Evolutionary conservation across 129 eudicot genomes (phyloP).

Genomic region (Flaveria robusta): DNA sequence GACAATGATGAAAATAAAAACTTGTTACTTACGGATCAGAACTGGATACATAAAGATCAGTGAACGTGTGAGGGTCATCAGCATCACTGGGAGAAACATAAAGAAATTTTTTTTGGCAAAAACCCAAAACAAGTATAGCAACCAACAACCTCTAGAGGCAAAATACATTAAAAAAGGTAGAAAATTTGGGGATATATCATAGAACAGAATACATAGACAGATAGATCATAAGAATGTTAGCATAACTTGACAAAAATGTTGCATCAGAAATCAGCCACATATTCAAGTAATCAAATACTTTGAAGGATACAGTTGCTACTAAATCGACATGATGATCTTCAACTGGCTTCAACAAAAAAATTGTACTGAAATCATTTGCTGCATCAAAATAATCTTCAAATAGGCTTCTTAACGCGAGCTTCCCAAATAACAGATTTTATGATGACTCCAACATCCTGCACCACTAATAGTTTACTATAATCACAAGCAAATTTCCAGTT

Average conservation of each 20-base stretch:
- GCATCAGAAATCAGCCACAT: not conserved
- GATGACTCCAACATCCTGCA: slow-evolving; percentile 98
- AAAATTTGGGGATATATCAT: not conserved
- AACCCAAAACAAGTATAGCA: not conserved
- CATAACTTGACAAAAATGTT: not conserved
- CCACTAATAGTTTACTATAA: slow-evolving; percentile 21
- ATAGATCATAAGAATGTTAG: not conserved
- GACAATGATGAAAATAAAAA: slow-evolving; percentile 3
- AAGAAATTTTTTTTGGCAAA: not conserved
- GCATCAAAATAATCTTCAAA: slow-evolving; percentile 89
- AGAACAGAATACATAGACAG: not conserved
- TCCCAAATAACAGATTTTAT: slow-evolving; percentile 81
- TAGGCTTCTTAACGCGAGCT: slow-evolving; percentile 74
- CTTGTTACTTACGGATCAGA: slow-evolving; percentile 75
- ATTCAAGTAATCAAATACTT: slow-evolving; percentile 10
- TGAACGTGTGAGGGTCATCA: slow-evolving; percentile 88
- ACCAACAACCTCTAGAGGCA: slow-evolving; percentile 4
- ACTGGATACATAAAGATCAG: slow-evolving; percentile 81
- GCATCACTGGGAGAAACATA: slow-evolving; percentile 55
- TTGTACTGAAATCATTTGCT: slow-evolving; percentile 74
- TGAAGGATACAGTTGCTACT: slow-evolving; percentile 84
- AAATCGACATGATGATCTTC: slow-evolving; percentile 92
- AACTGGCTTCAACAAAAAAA: slow-evolving; percentile 83
- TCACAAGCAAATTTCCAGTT: slow-evolving; percentile 14
- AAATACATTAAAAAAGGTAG: not conserved